Evolutionary conservation across 1,139 yeast genomes (phyloP), one percentile per base, ranked within the genome.

Genomic region (Kodamaea fungicola): DNA sequence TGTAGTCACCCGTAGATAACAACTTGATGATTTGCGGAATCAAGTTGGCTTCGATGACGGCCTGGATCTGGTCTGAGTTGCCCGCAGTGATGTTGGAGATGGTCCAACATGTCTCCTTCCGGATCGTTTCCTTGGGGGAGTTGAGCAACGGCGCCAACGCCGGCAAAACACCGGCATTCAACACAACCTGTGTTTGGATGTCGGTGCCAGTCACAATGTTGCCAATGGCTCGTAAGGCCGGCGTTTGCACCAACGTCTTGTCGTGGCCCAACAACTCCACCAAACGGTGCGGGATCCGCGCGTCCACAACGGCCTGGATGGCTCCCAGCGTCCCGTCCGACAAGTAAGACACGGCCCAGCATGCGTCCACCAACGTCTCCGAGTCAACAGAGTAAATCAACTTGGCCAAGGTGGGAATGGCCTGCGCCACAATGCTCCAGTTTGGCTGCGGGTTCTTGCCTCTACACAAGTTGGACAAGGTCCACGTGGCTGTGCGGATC

Each of bases 81-180:
- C 98, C 98, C 26, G 98, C 98, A 31, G 98, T 92, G 57, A 92
- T 89, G 67, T 92, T 92, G 41, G 97, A 89, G 49, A 92, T 81
- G 29, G 98, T 92, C 98, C 98, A 92, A 71, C 98, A 90, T 7
- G 97, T 95, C 67, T 94, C 98, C 62, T 92, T 92, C 59, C 95
- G 82, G 52, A 92, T 85, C 19, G 94, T 81, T 61, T 92, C 98
- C 70, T 89, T 89, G 44, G 89, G 78, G 34, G 96, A 86, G 49
- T 80, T 72, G 51, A 92, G 74, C 49, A 94, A 74, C 38, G 87
- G 87, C 38, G 84, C 80, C 48, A 94, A 73, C 19, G 96, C 95
- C 29, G 86, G 80, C 53, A 94, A 73, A 10, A 92, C 96, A 46
- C 97, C 97, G 29, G 94, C 81, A 62, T 92, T 92, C 55, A 92